Conservation (phyloP, 2,329 filamentous ascomycete genomes). For the Apiospora sp. region DNA sequence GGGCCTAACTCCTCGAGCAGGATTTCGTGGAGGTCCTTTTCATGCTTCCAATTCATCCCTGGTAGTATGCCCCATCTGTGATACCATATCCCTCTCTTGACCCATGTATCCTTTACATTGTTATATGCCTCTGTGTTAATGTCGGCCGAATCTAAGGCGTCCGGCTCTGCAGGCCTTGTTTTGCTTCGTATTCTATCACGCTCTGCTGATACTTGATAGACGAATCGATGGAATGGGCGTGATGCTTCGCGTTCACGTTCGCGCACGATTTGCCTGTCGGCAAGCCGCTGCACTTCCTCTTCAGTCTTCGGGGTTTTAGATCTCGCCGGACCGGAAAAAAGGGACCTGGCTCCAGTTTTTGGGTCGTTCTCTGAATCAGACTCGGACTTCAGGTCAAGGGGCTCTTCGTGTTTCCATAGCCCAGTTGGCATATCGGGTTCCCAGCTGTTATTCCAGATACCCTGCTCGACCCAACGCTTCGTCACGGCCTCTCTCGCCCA, state of each 20-base stretch:
- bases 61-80: background rate
- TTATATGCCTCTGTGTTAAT: background rate
- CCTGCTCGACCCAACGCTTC: background rate
- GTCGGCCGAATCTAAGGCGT: background rate
- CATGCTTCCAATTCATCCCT: conserved; percentile 11
- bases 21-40: background rate
- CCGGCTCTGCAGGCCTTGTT: too few relatives aligned
- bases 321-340: too few relatives aligned
- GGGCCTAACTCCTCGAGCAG: background rate
- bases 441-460: conserved; percentile 9
- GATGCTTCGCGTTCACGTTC: background rate
- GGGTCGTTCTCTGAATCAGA: background rate
- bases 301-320: background rate
- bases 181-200: background rate
- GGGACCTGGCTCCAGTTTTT: background rate
- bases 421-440: background rate
- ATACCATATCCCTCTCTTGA: background rate
- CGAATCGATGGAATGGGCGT: background rate
- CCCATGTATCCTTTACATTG: background rate
- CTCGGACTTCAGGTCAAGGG: background rate
- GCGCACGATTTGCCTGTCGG: background rate
- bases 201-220: conserved; percentile 1
- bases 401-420: conserved; percentile 5
- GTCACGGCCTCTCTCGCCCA: background rate
- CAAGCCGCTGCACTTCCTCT: background rate